phyloP scores from a whole-genome alignment of 768 basidiomycete species.

The Phaeotremella skinneri region DNA sequence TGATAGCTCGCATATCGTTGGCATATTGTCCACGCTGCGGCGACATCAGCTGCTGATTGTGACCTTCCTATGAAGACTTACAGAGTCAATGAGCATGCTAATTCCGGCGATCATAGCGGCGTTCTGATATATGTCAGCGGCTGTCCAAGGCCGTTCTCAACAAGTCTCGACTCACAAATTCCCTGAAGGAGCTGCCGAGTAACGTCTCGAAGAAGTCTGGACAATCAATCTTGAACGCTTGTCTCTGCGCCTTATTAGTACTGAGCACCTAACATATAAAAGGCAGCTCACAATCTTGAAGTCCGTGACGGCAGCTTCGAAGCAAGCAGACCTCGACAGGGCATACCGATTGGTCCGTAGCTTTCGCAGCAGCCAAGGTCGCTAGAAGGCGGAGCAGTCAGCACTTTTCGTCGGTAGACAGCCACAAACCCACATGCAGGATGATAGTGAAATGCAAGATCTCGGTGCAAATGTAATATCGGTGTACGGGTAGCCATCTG shows the following conservation, averaged over 20 bases:
- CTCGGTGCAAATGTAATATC: conserved; percentile 85
- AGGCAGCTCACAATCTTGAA: conserved; percentile 60
- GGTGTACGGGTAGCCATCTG: conserved; percentile 67
- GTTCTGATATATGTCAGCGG: conserved; percentile 31
- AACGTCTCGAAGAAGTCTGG: conserved; percentile 48
- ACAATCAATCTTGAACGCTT: conserved; percentile 47
- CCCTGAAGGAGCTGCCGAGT: conserved; percentile 45
- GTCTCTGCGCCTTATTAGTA: conserved; percentile 26
- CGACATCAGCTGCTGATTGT: no score
- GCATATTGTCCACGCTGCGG: conserved; percentile 35
- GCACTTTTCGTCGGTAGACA: no score
- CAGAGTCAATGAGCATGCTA: conserved; percentile 47
- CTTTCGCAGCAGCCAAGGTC: conserved; percentile 80
- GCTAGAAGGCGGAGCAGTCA: no score
- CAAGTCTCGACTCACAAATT: conserved; percentile 38
- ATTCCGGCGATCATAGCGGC: conserved; percentile 49
- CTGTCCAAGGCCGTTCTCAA: background rate
- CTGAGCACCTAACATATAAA: background rate
- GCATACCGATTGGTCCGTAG: conserved; percentile 75
- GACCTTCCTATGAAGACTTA: conserved; percentile 13
- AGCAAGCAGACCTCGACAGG: conserved; percentile 79
- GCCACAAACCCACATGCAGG: conserved; percentile 48
- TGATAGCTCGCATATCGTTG: conserved; percentile 44
- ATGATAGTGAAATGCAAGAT: conserved; percentile 55
- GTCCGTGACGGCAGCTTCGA: conserved; percentile 84